Evolutionary conservation across 305 asterid genomes (phyloP), one percentile per base, ranked within the genome.

Genomic region (Coffea humblotiana): DNA sequence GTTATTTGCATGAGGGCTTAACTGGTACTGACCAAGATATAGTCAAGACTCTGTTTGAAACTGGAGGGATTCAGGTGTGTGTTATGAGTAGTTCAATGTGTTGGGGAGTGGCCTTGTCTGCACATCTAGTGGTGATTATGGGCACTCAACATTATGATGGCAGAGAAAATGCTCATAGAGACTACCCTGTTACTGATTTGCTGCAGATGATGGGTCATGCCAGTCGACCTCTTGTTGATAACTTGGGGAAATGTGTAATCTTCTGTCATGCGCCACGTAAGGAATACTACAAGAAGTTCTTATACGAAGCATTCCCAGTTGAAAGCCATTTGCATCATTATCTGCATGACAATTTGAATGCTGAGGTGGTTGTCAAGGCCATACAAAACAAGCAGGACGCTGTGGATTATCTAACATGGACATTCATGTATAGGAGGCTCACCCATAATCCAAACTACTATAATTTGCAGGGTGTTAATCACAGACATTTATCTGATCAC

Each of bases 201-300:
- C 87, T 95, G 87, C 97, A 95, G 91, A 95, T 95, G 97, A 93
- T 95, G 97, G 98, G 98, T 68, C 97, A 93, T 86, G 98, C 98
- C 81, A 90, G 97, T 82, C 94, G 98, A 70, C 98, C 98, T 82
- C 93, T 92, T 49, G 84, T 89, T 60, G 98, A 95, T 86, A 92
- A 89, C 76, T 92, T 94, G 6, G 98, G 99, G 71, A 94, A 94
- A 84, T 92, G 98, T 82, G 96, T 96, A 82, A 92, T 96, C 80
- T 95, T 94, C 52, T 96, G 97, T 81, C 99, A 94, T 83, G 97
- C 97, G n/a, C 97, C 98, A 4, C 90, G 97, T 23, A 94, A 94
- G 79, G 98, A 92, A 63, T 96, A 96, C 85, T 92, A 94, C 81
- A 94, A 90, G 89, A 94, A 91, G 86, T 96, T 96, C 85, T 86